These are phyloP conservation scores for Medicago lupulina DNA, from an alignment of 306 rosid genomes.

Conservation along the genomic window DNA sequence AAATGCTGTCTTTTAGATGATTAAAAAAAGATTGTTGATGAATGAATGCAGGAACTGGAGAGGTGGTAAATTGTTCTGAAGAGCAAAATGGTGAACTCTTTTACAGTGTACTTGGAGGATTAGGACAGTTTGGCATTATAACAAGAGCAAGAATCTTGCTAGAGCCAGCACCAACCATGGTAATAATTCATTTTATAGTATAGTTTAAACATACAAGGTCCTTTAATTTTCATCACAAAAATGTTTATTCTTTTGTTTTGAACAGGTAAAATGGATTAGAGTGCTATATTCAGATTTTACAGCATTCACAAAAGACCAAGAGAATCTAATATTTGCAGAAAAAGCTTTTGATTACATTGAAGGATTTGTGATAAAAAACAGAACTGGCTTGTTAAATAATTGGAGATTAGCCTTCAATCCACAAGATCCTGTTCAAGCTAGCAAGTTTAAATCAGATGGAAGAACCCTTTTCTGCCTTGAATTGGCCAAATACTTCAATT, in stretches of 20 bases:
- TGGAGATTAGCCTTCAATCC: slow-evolving; percentile 95
- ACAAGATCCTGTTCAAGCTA: slow-evolving; percentile 86
- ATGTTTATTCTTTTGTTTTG: not conserved
- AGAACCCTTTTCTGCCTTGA: slow-evolving; percentile 89
- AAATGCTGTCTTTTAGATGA: slow-evolving; percentile 2
- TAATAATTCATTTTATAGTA: slow-evolving; percentile 44
- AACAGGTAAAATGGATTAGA: slow-evolving; percentile 62
- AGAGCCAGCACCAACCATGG: slow-evolving; percentile 88
- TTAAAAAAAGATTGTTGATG: slow-evolving; percentile 27
- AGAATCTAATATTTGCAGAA: slow-evolving; percentile 63
- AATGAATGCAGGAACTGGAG: slow-evolving; percentile 82
- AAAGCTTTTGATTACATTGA: slow-evolving; percentile 80
- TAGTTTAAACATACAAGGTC: slow-evolving; percentile 33
- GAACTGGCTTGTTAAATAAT: slow-evolving; percentile 85
- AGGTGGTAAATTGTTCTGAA: slow-evolving; percentile 74
- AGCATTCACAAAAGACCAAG: slow-evolving; percentile 85
- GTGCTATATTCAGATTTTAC: slow-evolving; percentile 60
- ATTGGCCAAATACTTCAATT: slow-evolving; percentile 80
- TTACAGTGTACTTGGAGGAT: slow-evolving; percentile 93
- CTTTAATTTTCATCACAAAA: not conserved
- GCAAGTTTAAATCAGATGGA: slow-evolving; percentile 89
- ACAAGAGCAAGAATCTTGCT: slow-evolving; percentile 78
- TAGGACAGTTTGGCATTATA: slow-evolving; percentile 96
- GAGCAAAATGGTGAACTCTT: slow-evolving; percentile 83
- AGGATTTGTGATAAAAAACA: slow-evolving; percentile 94